phyloP scores from a whole-genome alignment of 2,329 filamentous ascomycete species.

The Fusarium veterinarium region DNA sequence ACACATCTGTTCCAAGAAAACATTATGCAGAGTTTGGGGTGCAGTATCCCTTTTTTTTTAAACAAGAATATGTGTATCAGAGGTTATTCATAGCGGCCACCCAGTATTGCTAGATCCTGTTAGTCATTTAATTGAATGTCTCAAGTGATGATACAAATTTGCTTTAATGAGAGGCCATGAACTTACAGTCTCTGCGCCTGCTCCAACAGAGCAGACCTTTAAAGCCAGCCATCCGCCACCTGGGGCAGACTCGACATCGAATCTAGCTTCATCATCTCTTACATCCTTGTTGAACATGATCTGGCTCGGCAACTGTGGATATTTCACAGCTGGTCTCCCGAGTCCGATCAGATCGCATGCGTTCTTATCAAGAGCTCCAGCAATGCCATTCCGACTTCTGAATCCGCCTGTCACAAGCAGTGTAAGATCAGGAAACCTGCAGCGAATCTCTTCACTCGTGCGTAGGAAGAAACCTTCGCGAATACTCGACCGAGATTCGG shows the following conservation, averaged over 20 bases:
- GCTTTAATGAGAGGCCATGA: background rate
- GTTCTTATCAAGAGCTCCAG: fast-evolving
- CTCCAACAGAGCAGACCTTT: background rate
- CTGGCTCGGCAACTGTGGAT: fast-evolving
- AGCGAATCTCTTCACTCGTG: background rate
- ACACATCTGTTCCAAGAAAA: no score
- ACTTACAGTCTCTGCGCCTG: background rate
- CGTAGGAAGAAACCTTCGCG: background rate
- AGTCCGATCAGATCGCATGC: background rate
- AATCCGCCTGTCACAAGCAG: background rate
- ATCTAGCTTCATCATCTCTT: fast-evolving
- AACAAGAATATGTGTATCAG: fast-evolving
- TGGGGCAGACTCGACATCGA: background rate
- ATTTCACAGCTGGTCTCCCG: background rate
- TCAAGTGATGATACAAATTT: fast-evolving
- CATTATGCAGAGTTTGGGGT: no score
- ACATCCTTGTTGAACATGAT: background rate
- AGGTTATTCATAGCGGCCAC: fast-evolving
- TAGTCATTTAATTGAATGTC: fast-evolving
- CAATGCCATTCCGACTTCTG: background rate
- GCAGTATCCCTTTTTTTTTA: no score
- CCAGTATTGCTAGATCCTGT: background rate
- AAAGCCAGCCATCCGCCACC: background rate
- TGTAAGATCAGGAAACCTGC: background rate
- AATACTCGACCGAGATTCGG: fast-evolving